Conservation (phyloP, 176 grass and related monocot genomes). For the Otatea glauca region DNA sequence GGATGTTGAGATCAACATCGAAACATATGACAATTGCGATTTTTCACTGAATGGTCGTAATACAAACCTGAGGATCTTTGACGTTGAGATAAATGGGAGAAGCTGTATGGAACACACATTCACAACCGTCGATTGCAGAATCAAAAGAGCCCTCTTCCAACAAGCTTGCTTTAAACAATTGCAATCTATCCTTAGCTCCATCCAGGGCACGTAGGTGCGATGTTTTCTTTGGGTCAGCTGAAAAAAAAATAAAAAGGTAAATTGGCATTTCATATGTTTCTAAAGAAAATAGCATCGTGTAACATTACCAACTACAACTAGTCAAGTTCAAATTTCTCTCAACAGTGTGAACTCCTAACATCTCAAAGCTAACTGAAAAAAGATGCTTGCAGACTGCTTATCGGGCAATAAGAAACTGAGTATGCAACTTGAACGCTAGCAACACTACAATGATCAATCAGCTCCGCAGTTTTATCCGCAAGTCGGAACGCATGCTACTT, state of each 20-base stretch:
- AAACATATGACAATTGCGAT: not conserved
- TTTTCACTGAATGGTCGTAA: not conserved
- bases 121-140: slow-evolving; percentile 45
- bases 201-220: slow-evolving; percentile 46
- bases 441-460: not conserved
- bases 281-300: not conserved
- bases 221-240: slow-evolving; percentile 69
- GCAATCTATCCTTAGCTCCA: slow-evolving; percentile 59
- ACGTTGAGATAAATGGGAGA: slow-evolving; percentile 60
- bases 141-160: slow-evolving; percentile 61
- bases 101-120: slow-evolving; percentile 64
- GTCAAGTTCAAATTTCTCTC: not conserved
- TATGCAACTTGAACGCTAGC: not conserved
- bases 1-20: slow-evolving; percentile 17
- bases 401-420: not conserved
- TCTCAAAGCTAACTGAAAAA: not conserved
- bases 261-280: not conserved
- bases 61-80: slow-evolving; percentile 57
- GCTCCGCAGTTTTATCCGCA: not conserved
- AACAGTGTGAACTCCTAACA: not conserved
- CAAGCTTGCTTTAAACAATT: slow-evolving; percentile 62
- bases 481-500: not conserved
- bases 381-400: not conserved
- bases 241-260: not conserved
- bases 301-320: not conserved